These are phyloP conservation scores for Furcasterigmium sp. DNA, from an alignment of 2,329 filamentous ascomycete genomes.

Conservation along the genomic window DNA sequence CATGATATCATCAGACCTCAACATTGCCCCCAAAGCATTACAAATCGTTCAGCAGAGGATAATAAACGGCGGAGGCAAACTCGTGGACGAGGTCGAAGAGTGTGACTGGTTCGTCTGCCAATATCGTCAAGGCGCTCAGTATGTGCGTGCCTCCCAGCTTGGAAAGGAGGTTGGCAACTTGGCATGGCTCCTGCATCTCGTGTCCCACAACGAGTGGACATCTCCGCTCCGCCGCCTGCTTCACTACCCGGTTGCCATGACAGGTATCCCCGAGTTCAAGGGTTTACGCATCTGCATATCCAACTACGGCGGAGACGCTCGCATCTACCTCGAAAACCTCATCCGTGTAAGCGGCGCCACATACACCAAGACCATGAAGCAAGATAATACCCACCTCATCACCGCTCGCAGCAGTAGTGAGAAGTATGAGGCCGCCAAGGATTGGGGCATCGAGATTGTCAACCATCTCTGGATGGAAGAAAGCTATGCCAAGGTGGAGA, in stretches of 20 bases:
- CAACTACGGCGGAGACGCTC: conserved; percentile 92
- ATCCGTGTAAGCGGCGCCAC: conserved; percentile 78
- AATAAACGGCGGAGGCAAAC: conserved; percentile 60
- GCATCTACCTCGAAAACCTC: conserved; percentile 89
- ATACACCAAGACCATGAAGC: conserved; percentile 92
- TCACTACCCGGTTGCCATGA: conserved; percentile 79
- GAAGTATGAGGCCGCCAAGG: conserved; percentile 85
- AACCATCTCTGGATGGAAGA: conserved; percentile 98
- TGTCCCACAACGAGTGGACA: conserved; percentile 84
- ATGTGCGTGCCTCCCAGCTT: conserved; percentile 67
- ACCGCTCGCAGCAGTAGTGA: conserved; percentile 86
- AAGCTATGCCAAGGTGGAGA: conserved; percentile 84
- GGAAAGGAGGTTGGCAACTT: conserved; percentile 87
- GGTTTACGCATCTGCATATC: conserved; percentile 79
- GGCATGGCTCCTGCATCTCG: conserved; percentile 89
- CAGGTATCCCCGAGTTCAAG: conserved; percentile 76
- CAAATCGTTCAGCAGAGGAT: conserved; percentile 69
- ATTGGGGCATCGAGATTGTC: conserved; percentile 86
- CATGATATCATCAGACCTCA: conserved; percentile 70
- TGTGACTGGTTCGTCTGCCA: conserved; percentile 85
- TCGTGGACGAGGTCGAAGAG: conserved; percentile 60
- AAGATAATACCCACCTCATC: conserved; percentile 92
- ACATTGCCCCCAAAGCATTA: conserved; percentile 60
- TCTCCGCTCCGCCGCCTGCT: conserved; percentile 76
- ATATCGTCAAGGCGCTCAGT: conserved; percentile 77